Evolutionary conservation across 176 grass and related monocot species (phyloP).

Genomic region (Canna indica): DNA sequence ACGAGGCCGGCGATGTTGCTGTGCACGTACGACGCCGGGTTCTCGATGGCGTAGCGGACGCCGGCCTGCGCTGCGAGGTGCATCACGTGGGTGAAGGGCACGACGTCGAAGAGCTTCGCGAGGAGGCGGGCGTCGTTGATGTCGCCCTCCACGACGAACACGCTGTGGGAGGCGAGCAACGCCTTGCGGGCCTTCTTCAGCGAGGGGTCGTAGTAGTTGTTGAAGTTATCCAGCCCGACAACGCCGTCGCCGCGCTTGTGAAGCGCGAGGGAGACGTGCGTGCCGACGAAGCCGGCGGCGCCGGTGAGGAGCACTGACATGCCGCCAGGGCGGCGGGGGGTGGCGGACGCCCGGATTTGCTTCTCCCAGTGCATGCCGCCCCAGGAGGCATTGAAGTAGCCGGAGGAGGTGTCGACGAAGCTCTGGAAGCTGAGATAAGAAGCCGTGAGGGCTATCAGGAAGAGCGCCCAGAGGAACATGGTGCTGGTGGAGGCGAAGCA

Average conservation of each 20-base stretch:
- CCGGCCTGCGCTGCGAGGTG: conserved; percentile 43
- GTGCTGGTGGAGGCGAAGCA: neutral
- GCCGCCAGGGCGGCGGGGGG: conserved; percentile 6
- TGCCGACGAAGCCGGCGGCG: conserved; percentile 25
- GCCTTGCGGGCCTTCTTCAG: conserved; percentile 4
- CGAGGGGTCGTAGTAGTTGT: conserved; percentile 9
- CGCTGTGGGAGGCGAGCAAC: neutral
- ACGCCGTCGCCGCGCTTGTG: conserved; percentile 31
- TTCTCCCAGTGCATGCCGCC: conserved; percentile 26
- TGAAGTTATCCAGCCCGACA: conserved; percentile 13
- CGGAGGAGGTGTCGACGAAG: neutral
- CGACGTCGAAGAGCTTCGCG: conserved; percentile 30
- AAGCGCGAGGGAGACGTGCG: conserved; percentile 25
- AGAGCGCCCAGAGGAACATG: conserved; percentile 1
- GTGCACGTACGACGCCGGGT: conserved; percentile 37
- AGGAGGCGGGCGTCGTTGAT: conserved; percentile 21
- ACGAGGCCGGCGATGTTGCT: conserved; percentile 38
- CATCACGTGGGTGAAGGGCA: conserved; percentile 36
- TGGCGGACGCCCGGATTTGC: conserved; percentile 21
- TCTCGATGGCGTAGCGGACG: conserved; percentile 35
- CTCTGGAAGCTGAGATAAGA: conserved; percentile 4
- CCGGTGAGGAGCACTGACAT: conserved; percentile 25
- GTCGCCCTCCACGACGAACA: conserved; percentile 13
- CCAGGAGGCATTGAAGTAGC: neutral
- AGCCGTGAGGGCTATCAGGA: neutral